Evolutionary conservation across 495 filamentous ascomycete genomes (phyloP).

Genomic region (Umbilicaria muhlenbergii): DNA sequence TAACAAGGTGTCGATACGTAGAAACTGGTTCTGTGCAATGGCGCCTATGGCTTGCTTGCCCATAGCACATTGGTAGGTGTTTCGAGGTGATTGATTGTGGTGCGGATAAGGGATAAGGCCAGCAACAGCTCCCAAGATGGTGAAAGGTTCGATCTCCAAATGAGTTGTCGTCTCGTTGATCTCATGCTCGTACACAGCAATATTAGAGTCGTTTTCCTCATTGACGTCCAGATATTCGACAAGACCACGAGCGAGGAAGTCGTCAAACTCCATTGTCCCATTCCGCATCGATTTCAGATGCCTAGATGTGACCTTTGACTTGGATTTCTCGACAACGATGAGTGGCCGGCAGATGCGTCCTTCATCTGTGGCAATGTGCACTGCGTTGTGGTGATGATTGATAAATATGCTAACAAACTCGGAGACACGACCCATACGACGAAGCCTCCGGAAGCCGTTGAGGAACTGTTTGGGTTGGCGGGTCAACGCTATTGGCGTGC

Average conservation of each 20-base stretch:
- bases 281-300: conserved; percentile 65
- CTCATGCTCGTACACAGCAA: conserved; percentile 73
- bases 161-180: conserved; percentile 74
- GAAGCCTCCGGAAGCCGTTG: conserved; percentile 62
- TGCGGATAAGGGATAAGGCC: conserved; percentile 96
- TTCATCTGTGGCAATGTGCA: conserved; percentile 94
- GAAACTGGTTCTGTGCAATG: conserved; percentile 93
- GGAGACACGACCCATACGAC: conserved; percentile 76
- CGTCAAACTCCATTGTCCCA: conserved; percentile 75
- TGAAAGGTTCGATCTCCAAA: conserved; percentile 95
- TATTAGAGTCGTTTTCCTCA: conserved; percentile 91
- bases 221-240: conserved; percentile 97
- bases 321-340: conserved; percentile 79
- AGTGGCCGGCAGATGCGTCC: conserved; percentile 89
- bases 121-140: conserved; percentile 91
- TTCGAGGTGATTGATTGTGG: conserved; percentile 97
- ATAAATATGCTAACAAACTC: conserved; percentile 93
- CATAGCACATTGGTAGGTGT: conserved; percentile 99
- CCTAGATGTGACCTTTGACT: conserved; percentile 57
- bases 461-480: conserved; percentile 72
- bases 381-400: conserved; percentile 77
- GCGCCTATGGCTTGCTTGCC: conserved; percentile 99
- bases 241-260: conserved; percentile 74
- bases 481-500: conserved; percentile 76
- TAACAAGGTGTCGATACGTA: conserved; percentile 84